phyloP scores from a whole-genome alignment of 2,329 filamentous ascomycete genomes.

The Aspergillus sp. region DNA sequence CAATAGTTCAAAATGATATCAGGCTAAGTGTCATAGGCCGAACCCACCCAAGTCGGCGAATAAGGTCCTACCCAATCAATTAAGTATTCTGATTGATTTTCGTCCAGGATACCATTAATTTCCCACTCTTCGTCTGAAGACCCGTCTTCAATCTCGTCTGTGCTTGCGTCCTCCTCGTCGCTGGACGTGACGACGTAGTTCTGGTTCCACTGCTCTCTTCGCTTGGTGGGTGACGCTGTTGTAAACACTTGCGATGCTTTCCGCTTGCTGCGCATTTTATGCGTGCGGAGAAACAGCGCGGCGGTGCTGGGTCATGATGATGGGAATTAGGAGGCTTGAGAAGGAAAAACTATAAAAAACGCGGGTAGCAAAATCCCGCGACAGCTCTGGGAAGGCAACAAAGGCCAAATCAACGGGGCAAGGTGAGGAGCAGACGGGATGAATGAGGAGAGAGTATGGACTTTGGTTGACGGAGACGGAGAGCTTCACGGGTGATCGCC shows the following conservation, averaged over 20 bases:
- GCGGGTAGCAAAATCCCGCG: not conserved
- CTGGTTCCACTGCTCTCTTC: slow-evolving; percentile 9
- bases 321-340: not conserved
- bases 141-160: slow-evolving; percentile 10
- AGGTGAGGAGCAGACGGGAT: slow-evolving; percentile 7
- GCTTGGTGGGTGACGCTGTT: slow-evolving; percentile 8
- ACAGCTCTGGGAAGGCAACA: not conserved
- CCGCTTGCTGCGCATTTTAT: slow-evolving; percentile 27
- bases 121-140: slow-evolving; percentile 29
- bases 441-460: slow-evolving; percentile 12
- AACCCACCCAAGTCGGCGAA: slow-evolving; percentile 40
- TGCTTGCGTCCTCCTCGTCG: slow-evolving; percentile 15
- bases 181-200: slow-evolving; percentile 12
- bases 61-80: slow-evolving; percentile 41
- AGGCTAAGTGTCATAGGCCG: not conserved
- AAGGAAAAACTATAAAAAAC: not conserved
- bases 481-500: slow-evolving; percentile 26
- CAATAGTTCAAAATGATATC: not conserved
- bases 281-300: slow-evolving; percentile 20
- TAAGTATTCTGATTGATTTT: slow-evolving; percentile 35
- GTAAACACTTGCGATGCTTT: slow-evolving; percentile 20
- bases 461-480: slow-evolving; percentile 22
- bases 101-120: slow-evolving; percentile 38
- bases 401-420: not conserved
- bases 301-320: slow-evolving; percentile 21